Evolutionary conservation across 495 filamentous ascomycete genomes (phyloP).

Genomic region (Oidiodendron maius): DNA sequence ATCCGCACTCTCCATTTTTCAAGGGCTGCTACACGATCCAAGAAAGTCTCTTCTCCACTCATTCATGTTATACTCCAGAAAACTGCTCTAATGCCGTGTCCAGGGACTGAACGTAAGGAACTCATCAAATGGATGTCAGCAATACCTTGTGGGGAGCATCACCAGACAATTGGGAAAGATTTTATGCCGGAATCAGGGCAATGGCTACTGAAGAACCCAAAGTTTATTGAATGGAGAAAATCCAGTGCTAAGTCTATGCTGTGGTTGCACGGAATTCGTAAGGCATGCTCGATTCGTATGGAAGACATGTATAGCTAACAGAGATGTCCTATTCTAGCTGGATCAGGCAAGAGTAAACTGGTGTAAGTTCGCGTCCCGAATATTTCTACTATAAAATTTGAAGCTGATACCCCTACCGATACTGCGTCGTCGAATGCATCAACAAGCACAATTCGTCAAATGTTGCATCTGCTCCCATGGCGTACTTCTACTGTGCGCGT

Average conservation of each 20-base stretch:
- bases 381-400: background rate
- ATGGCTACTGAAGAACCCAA: conserved; percentile 2
- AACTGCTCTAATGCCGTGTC: background rate
- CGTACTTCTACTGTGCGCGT: conserved; percentile 3
- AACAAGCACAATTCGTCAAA: background rate
- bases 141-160: background rate
- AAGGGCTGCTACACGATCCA: background rate
- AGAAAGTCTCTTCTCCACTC: background rate
- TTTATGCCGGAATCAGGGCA: conserved; percentile 2
- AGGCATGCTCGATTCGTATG: conserved; percentile 14
- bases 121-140: conserved; percentile 13
- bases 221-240: conserved; percentile 4
- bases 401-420: background rate
- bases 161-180: background rate
- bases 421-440: background rate
- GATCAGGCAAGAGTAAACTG: conserved; percentile 3
- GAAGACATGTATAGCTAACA: conserved; percentile 15
- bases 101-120: conserved; percentile 6
- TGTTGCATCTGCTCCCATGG: background rate
- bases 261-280: conserved; percentile 12
- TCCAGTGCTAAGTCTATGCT: background rate
- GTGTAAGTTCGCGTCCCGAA: background rate
- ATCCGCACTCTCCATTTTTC: background rate
- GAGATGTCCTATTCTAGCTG: background rate
- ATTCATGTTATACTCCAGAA: background rate